A percentile compares a stretch with the other conserved stretches of the same genome.
Conservation (phyloP, 495 filamentous ascomycete species). For the Aspergillus coremiiformis region DNA sequence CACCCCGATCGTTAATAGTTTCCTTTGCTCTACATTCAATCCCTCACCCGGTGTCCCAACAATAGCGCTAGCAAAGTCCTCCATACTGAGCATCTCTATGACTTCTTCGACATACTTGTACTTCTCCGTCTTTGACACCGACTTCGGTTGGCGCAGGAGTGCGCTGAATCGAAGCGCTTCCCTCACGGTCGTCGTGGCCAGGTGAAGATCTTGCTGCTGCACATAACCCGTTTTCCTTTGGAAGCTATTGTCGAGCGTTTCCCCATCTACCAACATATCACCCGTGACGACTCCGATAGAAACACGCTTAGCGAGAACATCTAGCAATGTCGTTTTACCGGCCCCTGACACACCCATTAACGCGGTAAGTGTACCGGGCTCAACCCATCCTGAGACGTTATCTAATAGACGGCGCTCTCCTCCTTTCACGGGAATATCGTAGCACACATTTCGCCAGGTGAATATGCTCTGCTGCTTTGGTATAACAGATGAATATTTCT, state of each 20-base stretch:
- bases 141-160: conserved; percentile 69
- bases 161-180: conserved; percentile 80
- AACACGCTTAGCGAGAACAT: conserved; percentile 51
- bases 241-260: conserved; percentile 62
- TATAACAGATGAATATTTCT: conserved; percentile 24
- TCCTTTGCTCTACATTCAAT: conserved; percentile 88
- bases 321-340: conserved; percentile 61
- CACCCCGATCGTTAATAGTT: conserved; percentile 83
- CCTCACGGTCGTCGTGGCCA: conserved; percentile 73
- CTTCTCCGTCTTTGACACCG: conserved; percentile 39
- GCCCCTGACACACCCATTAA: conserved; percentile 58
- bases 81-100: conserved; percentile 46
- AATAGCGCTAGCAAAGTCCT: conserved; percentile 38
- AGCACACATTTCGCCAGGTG: conserved; percentile 69
- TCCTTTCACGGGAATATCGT: conserved; percentile 56
- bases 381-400: conserved; percentile 59
- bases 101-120: conserved; percentile 45
- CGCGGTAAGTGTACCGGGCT: conserved; percentile 61
- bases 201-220: conserved; percentile 87
- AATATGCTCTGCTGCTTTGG: conserved; percentile 55
- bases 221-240: conserved; percentile 90
- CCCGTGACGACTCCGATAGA: conserved; percentile 47
- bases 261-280: conserved; percentile 49
- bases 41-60: conserved; percentile 45
- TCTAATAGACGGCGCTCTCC: conserved; percentile 52